Percentiles rank a stretch among this genome's conserved stretches.
Evolutionary conservation across 2,329 filamentous ascomycete genomes (phyloP).

Genomic region (Harringtonia lauricola): DNA sequence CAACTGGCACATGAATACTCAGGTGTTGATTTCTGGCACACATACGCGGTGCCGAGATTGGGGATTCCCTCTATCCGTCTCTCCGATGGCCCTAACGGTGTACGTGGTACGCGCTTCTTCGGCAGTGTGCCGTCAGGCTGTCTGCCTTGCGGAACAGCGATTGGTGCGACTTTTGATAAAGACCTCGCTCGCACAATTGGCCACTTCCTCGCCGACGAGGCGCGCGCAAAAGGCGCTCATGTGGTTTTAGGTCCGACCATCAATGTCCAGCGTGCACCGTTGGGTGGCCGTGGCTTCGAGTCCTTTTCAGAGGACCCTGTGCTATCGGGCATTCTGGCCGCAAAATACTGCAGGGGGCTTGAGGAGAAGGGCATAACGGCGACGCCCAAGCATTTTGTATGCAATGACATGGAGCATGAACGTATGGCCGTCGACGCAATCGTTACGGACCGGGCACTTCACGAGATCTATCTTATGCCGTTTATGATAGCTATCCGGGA

Average conservation of each 20-base stretch:
- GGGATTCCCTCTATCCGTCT: constrained; percentile 20
- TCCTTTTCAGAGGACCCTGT: constrained; percentile 45
- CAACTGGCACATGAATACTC: constrained; percentile 7
- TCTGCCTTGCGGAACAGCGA: constrained; percentile 30
- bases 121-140: constrained; percentile 31
- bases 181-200: constrained; percentile 4
- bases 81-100: constrained; percentile 22
- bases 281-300: constrained; percentile 54
- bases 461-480: constrained; percentile 61
- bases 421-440: constrained; percentile 54
- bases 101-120: constrained; percentile 20
- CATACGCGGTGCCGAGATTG: constrained; percentile 16
- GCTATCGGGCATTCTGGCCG: constrained; percentile 14
- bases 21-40: constrained; percentile 20
- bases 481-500: constrained; percentile 63
- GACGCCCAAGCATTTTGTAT: constrained; percentile 41
- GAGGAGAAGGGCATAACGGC: constrained; percentile 2
- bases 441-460: constrained; percentile 52
- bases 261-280: constrained; percentile 44
- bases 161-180: constrained; percentile 24
- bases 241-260: constrained; percentile 48
- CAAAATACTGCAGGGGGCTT: constrained; percentile 5
- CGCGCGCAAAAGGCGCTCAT: constrained; percentile 46
- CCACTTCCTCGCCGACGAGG: constrained; percentile 39
- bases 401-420: constrained; percentile 64